These are phyloP conservation scores for Kurtzmaniella quercitrusa DNA, from an alignment of 1,139 yeast genomes.

Conservation along the genomic window DNA sequence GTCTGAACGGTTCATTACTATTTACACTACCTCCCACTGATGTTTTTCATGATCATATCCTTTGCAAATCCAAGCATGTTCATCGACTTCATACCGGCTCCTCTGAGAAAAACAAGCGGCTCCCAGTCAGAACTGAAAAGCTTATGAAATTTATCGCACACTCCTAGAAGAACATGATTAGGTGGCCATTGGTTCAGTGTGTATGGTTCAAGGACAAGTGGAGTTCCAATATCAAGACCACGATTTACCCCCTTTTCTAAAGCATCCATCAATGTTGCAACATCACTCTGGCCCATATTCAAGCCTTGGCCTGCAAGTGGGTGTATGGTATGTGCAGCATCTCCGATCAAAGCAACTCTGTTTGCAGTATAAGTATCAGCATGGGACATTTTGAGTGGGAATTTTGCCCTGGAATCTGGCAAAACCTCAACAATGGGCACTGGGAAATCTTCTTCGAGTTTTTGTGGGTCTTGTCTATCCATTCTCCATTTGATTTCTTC, in stretches of 20 bases:
- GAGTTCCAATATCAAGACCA: slow-evolving; percentile 85
- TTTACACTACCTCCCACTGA: slow-evolving; percentile 23
- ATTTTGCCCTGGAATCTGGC: slow-evolving; percentile 71
- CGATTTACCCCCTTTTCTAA: slow-evolving; percentile 66
- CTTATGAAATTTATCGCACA: slow-evolving; percentile 89
- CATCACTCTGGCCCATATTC: slow-evolving; percentile 98
- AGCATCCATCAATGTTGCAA: slow-evolving; percentile 62
- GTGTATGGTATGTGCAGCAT: slow-evolving; percentile 97
- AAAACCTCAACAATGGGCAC: slow-evolving; percentile 58
- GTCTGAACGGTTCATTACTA: not conserved
- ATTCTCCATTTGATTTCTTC: slow-evolving; percentile 76
- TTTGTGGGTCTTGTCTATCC: slow-evolving; percentile 35
- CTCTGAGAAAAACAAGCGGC: slow-evolving; percentile 73
- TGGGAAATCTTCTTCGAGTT: slow-evolving; percentile 61
- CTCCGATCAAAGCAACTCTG: slow-evolving; percentile 89
- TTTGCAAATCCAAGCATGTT: slow-evolving; percentile 64
- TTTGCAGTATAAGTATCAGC: slow-evolving; percentile 85
- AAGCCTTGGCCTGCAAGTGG: slow-evolving; percentile 98
- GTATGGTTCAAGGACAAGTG: slow-evolving; percentile 81
- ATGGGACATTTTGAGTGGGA: slow-evolving; percentile 85
- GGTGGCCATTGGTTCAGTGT: slow-evolving; percentile 76
- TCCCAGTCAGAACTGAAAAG: slow-evolving; percentile 70
- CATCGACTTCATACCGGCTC: slow-evolving; percentile 68
- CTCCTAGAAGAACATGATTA: slow-evolving; percentile 79
- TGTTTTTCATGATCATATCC: slow-evolving; percentile 36